A percentile compares a stretch with the other conserved stretches of the same genome.
These are phyloP conservation scores for Lolium multiflorum DNA, from an alignment of 176 grass and related monocot species.

Conservation along the genomic window DNA sequence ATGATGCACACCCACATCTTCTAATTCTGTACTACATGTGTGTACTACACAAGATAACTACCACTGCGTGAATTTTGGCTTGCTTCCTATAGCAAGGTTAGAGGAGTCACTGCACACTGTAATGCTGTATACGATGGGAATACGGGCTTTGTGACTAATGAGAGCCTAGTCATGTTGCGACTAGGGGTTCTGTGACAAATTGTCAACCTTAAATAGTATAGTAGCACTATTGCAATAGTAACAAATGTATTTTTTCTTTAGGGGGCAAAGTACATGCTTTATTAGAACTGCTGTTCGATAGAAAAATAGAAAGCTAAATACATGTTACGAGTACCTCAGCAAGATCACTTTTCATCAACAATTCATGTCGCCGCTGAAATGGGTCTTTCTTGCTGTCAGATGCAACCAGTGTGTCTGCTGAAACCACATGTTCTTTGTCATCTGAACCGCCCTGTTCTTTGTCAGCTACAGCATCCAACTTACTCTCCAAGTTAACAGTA, in stretches of 20 bases:
- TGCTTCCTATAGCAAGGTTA: constrained; percentile 6
- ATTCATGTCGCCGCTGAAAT: constrained; percentile 69
- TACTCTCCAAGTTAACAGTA: constrained; percentile 30
- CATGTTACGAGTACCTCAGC: constrained; percentile 54
- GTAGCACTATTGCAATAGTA: constrained; percentile 3
- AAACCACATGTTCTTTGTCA: constrained; percentile 9
- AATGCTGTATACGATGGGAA: background rate
- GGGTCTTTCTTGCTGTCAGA: constrained; percentile 84
- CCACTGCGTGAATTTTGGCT: background rate
- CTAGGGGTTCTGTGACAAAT: constrained; percentile 8
- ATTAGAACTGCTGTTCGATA: background rate
- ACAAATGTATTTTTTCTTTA: constrained; percentile 16
- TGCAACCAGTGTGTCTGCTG: constrained; percentile 35
- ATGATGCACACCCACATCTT: background rate
- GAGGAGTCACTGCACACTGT: background rate
- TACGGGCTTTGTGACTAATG: constrained; percentile 3
- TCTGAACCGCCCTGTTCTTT: constrained; percentile 35
- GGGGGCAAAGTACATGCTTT: background rate
- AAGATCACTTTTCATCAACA: constrained; percentile 81
- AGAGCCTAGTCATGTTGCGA: background rate
- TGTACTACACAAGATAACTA: background rate
- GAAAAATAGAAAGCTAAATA: background rate
- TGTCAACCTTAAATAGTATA: background rate
- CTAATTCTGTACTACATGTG: background rate
- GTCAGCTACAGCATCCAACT: constrained; percentile 33